Conservation (phyloP, 1,284 basidiomycete genomes). For the Erythrobasidium hasegawianum region DNA sequence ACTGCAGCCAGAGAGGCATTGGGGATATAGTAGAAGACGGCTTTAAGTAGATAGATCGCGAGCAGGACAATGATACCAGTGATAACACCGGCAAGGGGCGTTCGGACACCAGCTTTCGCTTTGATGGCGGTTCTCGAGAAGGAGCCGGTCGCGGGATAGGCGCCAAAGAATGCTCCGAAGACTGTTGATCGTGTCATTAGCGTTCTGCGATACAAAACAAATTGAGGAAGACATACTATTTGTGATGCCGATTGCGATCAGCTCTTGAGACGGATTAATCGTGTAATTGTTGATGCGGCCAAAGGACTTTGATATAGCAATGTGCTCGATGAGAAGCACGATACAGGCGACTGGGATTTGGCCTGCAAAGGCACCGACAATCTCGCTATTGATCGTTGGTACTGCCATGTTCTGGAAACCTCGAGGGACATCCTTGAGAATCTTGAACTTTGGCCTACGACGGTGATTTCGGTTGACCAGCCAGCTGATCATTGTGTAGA, state of each 20-base stretch:
- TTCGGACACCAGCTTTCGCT: conserved; percentile 92
- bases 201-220: no score
- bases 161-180: conserved; percentile 50
- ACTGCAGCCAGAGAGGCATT: conserved; percentile 72
- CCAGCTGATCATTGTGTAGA: conserved; percentile 81
- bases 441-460: conserved; percentile 63
- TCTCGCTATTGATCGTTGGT: conserved; percentile 62
- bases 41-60: conserved; percentile 78
- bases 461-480: conserved; percentile 66
- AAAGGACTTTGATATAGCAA: conserved; percentile 62
- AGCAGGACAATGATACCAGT: conserved; percentile 86
- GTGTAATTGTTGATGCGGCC: conserved; percentile 95
- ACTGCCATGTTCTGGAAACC: conserved; percentile 62
- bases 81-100: conserved; percentile 82
- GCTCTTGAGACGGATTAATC: conserved; percentile 95
- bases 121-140: conserved; percentile 96
- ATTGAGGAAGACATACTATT: conserved; percentile 52
- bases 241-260: conserved; percentile 95
- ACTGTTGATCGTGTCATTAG: conserved; percentile 2
- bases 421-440: conserved; percentile 73
- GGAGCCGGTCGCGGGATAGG: conserved; percentile 94
- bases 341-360: conserved; percentile 90
- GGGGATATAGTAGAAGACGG: conserved; percentile 75
- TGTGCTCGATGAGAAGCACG: conserved; percentile 91
- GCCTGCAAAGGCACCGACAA: conserved; percentile 67